Evolutionary conservation across 768 basidiomycete genomes (phyloP).

Genomic region (Calvatia gigantea): DNA sequence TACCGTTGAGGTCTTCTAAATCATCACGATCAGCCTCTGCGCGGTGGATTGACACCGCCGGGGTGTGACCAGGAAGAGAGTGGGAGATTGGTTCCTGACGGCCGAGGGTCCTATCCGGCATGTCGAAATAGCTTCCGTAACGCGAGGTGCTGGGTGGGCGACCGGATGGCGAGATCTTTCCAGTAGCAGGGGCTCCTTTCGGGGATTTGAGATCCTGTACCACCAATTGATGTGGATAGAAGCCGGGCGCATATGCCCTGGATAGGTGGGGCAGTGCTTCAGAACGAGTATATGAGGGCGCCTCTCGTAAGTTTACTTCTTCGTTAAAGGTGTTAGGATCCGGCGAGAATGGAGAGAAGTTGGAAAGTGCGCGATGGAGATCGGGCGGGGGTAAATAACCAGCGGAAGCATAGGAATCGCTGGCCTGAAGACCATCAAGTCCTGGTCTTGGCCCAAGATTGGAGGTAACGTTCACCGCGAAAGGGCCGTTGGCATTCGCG

Average conservation of each 20-base stretch:
- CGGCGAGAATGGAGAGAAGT: conserved; percentile 79
- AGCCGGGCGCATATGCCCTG: conserved; percentile 49
- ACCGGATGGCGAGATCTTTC: conserved; percentile 39
- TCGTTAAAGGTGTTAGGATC: conserved; percentile 50
- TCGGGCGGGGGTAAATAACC: conserved; percentile 28
- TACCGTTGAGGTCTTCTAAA: conserved; percentile 70
- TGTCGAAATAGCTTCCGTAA: conserved; percentile 44
- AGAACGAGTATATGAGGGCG: conserved; percentile 32
- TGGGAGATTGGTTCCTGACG: conserved; percentile 52
- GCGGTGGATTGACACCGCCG: conserved; percentile 19
- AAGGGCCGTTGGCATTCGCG: conserved; percentile 13
- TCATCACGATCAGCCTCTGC: conserved; percentile 43
- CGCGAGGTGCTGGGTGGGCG: conserved; percentile 44
- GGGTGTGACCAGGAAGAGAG: conserved; percentile 45
- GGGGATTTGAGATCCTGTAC: conserved; percentile 34
- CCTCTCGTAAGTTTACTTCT: conserved; percentile 26
- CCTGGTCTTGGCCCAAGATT: conserved; percentile 15
- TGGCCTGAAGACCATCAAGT: conserved; percentile 19
- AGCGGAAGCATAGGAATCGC: background rate
- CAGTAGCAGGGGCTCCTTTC: conserved; percentile 13
- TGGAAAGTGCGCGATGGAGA: conserved; percentile 33
- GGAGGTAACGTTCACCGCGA: conserved; percentile 12
- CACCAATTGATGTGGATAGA: conserved; percentile 34
- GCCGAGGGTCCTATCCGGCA: conserved; percentile 33
- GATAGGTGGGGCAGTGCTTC: conserved; percentile 45